Evolutionary conservation across 345 rosid species (phyloP).

Genomic region (Laguncularia racemosa): DNA sequence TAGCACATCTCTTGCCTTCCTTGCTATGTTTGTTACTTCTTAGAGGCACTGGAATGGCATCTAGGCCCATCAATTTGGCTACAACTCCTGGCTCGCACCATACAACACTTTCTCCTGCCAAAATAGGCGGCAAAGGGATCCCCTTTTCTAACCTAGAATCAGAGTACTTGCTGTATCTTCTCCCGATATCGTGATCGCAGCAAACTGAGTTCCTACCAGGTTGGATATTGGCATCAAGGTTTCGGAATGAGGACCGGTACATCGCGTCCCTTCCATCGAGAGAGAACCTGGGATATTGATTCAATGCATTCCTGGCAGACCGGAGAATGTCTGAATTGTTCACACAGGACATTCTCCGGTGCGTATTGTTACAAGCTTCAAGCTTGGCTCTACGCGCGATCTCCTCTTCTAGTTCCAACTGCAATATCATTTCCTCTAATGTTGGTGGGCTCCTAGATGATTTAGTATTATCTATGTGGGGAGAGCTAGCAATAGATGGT

Average conservation of each 20-base stretch:
- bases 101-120: conserved; percentile 55
- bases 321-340: conserved; percentile 70
- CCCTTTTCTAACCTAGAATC: conserved; percentile 2
- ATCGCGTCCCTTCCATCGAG: conserved; percentile 89
- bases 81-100: conserved; percentile 96
- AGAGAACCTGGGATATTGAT: conserved; percentile 90
- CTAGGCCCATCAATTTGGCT: conserved; percentile 87
- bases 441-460: conserved; percentile 20
- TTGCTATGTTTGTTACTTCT: conserved; percentile 13
- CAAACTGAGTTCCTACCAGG: conserved; percentile 32
- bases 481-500: neutral
- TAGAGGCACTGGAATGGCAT: conserved; percentile 60
- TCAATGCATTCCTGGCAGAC: conserved; percentile 77
- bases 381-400: conserved; percentile 41
- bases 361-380: conserved; percentile 9
- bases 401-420: conserved; percentile 77
- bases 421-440: conserved; percentile 78
- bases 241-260: conserved; percentile 72
- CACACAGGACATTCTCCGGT: conserved; percentile 65
- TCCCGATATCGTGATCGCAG: neutral
- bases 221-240: conserved; percentile 7
- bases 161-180: neutral
- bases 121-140: conserved; percentile 19
- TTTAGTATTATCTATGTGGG: neutral
- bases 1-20: conserved; percentile 20